Base-by-base conservation (phyloP, 805 yeast species). In the Wickerhamomyces alni region DNA sequence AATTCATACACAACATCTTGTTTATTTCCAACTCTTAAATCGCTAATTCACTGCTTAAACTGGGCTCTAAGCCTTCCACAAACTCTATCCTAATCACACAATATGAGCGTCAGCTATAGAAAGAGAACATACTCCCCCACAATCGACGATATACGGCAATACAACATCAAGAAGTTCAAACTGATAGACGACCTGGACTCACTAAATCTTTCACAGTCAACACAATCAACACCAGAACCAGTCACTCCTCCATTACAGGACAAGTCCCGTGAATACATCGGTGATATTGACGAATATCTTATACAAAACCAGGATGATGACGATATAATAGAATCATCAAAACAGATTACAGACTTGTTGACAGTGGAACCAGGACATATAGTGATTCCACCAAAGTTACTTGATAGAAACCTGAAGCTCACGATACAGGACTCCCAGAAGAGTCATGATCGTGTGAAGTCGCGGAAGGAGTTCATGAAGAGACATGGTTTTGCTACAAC, bases 161-260 rank as follows among this genome's bases (percentile, higher is more conserved):
- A 51, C 25, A 62, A 61, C 33, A 57, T 62, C 47, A 65, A 65
- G 42, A 53, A 56, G 32, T 58, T 49, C 32, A 47, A 52, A 27
- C 44, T 65, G 8, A 42, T 62, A 2, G 49, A 52, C 17, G 67
- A 62, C 43, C 48, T 65, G 15, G 60, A 54, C 19, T 55, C 50
- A 12, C 35, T 65, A n/a, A 43, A 56, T 2, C 31, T 62, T 4
- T 31, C 34, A 12, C 25, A 18, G 15, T 13, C 24, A 5, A 19
- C 9, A 3, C 26, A 12, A 5, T 7, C 22, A 11, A 4, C 22
- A 18, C 33, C 33, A 6, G 30, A 9, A 30, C 26, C 24, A 4
- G 3, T 13, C 8, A n/a, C 10, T 4, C 7, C 17, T n/a, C 7
- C 33, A 17, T 7, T 19, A 12, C 33, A 5, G 19, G 24, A 26